A percentile compares a stretch with the other conserved stretches of the same genome.
Evolutionary conservation across 2,329 filamentous ascomycete genomes (phyloP).

Genomic region (Fusarium sp.): DNA sequence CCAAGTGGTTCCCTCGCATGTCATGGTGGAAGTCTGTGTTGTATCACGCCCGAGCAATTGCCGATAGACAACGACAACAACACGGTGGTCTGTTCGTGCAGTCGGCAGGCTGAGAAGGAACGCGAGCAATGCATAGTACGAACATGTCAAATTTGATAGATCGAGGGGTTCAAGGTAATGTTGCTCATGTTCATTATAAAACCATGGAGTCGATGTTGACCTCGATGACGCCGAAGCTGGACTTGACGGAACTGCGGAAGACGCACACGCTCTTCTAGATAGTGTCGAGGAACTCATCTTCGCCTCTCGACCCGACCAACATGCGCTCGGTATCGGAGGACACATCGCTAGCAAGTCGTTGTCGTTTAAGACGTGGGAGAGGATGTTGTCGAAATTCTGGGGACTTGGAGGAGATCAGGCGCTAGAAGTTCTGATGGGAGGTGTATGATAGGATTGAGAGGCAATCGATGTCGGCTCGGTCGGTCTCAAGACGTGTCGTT

Average conservation of each 20-base stretch:
- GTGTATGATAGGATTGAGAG: neutral
- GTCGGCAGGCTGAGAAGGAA: neutral
- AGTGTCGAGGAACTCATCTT: neutral
- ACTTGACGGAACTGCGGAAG: neutral
- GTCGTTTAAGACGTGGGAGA: neutral
- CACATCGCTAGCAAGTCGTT: too few species aligned
- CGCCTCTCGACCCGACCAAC: fast-evolving
- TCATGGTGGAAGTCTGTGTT: neutral
- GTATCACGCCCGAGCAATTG: neutral
- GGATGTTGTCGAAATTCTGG: neutral
- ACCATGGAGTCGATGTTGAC: neutral
- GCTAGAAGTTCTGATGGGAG: neutral
- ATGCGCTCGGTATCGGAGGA: neutral
- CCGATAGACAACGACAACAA: neutral
- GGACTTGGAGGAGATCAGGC: neutral
- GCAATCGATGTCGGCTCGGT: fast-evolving
- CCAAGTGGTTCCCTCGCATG: neutral
- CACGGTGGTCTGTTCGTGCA: neutral
- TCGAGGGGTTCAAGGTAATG: too few species aligned
- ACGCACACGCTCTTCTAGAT: neutral
- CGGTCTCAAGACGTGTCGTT: neutral
- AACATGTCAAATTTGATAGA: too few species aligned
- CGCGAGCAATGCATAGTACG: neutral
- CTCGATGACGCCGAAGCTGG: neutral
- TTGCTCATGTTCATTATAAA: too few species aligned